Evolutionary conservation across 441 rosid genomes (phyloP), one percentile per base, ranked within the genome.

Genomic region (Dalechampia spathulata): DNA sequence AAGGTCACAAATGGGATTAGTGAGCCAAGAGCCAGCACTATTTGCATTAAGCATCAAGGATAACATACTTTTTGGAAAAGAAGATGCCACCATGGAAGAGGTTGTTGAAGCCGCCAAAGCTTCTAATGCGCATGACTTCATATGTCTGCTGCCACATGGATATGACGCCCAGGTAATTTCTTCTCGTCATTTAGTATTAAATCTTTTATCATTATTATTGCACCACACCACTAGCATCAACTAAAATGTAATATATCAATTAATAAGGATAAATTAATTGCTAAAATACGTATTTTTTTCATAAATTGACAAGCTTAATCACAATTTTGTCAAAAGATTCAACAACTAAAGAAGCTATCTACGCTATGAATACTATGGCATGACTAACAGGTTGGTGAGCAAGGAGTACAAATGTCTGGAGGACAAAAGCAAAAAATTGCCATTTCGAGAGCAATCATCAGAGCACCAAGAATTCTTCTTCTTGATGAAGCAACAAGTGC

Each of bases 351-450:
- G n/a, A n/a, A n/a, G n/a, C 48, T 44, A 20, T 19, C 21, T 10
- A 44, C 3, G 21, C 9, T 7, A 22, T 44, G n/a, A 21, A 7
- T 45, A 47, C 14, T n/a, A n/a, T n/a, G 14, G 15, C 34, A 0
- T 60, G 20, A 25, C 37, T 51, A 22, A 52, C 55, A 85, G 94
- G 94, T 88, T n/a, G 96, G 96, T 0, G 91, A 85, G 49, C 64
- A 84, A 58, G 94, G 96, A 23, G 72, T 75, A 39, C 89, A 88
- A 46, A 78, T 88, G 84, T n/a, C n/a, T n/a, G n/a, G n/a, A n/a
- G n/a, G n/a, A n/a, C n/a, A n/a, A n/a, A n/a, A n/a, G n/a, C n/a
- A 88, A 28, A 77, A 94, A 58, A 88, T 88, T 1, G 94, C 94
- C 34, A 88, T 85, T 16, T 91, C 94, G 0, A 64, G 94, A 53